phyloP scores from a whole-genome alignment of 2,329 filamentous ascomycete genomes.

The Aspergillus calidoustus region DNA sequence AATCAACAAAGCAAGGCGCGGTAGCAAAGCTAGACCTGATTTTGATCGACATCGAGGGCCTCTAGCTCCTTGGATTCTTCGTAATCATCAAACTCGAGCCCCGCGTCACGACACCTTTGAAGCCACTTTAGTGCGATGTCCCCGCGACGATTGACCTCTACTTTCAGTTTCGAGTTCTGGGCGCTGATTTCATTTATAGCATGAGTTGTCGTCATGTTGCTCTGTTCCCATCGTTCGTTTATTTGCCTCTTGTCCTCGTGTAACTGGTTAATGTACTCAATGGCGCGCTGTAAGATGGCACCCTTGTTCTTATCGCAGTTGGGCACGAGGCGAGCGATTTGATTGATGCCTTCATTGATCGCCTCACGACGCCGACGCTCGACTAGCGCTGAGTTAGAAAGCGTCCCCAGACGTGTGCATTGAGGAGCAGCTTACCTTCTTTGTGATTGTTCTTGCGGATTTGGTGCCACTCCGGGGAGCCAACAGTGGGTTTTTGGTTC shows the following conservation, averaged over 20 bases:
- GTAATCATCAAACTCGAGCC: conserved; percentile 55
- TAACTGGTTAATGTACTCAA: conserved; percentile 91
- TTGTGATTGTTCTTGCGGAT: conserved; percentile 98
- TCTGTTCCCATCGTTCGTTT: conserved; percentile 47
- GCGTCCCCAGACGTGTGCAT: conserved; percentile 18
- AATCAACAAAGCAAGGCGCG: not conserved
- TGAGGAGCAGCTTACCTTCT: conserved; percentile 69
- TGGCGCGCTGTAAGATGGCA: conserved; percentile 89
- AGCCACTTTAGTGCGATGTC: conserved; percentile 63
- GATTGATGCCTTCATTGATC: conserved; percentile 98
- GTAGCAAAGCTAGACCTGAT: conserved; percentile 20
- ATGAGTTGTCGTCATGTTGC: conserved; percentile 50
- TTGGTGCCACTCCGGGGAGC: conserved; percentile 97
- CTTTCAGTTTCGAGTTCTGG: conserved; percentile 93
- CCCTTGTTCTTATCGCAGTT: conserved; percentile 99
- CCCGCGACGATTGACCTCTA: conserved; percentile 83
- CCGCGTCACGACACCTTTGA: conserved; percentile 51
- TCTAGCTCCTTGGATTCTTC: conserved; percentile 49
- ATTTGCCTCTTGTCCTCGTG: conserved; percentile 52
- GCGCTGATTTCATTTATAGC: conserved; percentile 82
- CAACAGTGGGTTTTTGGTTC: conserved; percentile 80
- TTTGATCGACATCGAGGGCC: conserved; percentile 41
- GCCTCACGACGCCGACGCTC: conserved; percentile 95
- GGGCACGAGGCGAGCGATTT: conserved; percentile 95
- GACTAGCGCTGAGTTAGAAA: conserved; percentile 60